Evolutionary conservation across 2,329 filamentous ascomycete genomes (phyloP).

Genomic region (Aspergillus sp.): DNA sequence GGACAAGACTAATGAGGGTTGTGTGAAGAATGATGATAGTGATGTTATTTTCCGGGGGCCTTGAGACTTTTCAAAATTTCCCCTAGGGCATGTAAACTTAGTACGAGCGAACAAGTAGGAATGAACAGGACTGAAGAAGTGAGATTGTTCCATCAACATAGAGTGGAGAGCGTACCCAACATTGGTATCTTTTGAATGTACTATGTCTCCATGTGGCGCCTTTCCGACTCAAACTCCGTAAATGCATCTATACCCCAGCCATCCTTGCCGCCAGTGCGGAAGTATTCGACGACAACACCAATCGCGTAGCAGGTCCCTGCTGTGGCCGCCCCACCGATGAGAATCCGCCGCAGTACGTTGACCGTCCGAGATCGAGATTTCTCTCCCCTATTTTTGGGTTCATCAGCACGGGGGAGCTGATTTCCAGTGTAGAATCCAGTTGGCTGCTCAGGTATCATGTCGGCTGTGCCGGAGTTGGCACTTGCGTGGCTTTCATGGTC

Average conservation of each 20-base stretch:
- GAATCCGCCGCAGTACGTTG: conserved; percentile 36
- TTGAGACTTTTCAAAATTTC: background rate
- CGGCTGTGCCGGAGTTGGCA: background rate
- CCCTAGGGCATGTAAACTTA: background rate
- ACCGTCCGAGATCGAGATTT: conserved; percentile 13
- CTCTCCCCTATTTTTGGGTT: background rate
- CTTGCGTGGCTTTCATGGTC: background rate
- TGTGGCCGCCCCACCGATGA: conserved; percentile 40
- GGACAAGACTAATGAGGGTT: conserved; percentile 16
- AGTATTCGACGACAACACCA: conserved; percentile 47
- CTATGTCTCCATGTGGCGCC: conserved; percentile 26
- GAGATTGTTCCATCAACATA: conserved; percentile 9
- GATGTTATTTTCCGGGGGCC: conserved; percentile 13
- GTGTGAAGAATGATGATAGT: conserved; percentile 6
- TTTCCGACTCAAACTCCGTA: conserved; percentile 44
- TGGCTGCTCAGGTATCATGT: background rate
- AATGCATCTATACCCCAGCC: conserved; percentile 45
- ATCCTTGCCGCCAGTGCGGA: conserved; percentile 46
- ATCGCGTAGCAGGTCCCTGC: conserved; percentile 47
- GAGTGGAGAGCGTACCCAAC: conserved; percentile 3
- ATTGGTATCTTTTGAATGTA: background rate
- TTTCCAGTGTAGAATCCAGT: background rate
- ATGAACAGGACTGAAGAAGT: background rate
- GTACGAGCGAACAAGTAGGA: background rate
- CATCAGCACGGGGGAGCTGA: background rate